Evolutionary conservation across 2,329 filamentous ascomycete species (phyloP).

Genomic region (Taxawa tesnikishii): DNA sequence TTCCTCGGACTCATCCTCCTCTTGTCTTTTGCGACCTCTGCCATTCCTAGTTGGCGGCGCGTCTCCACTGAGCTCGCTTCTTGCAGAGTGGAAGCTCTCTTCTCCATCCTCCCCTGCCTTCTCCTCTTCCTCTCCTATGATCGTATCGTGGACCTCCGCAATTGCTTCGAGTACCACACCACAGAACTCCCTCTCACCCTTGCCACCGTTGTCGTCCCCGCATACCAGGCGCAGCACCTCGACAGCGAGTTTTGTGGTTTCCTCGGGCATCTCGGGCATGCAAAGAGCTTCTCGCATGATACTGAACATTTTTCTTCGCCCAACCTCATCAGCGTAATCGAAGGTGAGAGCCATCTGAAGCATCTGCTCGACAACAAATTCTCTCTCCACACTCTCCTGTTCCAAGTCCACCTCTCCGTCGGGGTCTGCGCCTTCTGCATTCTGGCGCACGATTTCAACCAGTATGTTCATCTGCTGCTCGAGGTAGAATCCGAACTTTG

Average conservation of each 20-base stretch:
- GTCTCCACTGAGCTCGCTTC: slow-evolving; percentile 69
- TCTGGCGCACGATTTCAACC: slow-evolving; percentile 49
- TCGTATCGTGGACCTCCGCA: slow-evolving; percentile 91
- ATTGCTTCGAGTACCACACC: slow-evolving; percentile 84
- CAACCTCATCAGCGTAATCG: slow-evolving; percentile 96
- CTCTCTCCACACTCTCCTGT: slow-evolving; percentile 76
- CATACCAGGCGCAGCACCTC: slow-evolving; percentile 76
- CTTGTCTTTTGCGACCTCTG: slow-evolving; percentile 33
- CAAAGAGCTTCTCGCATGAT: slow-evolving; percentile 77
- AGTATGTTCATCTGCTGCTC: slow-evolving; percentile 65
- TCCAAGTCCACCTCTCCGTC: slow-evolving; percentile 54
- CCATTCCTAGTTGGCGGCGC: slow-evolving; percentile 30
- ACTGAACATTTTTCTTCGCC: slow-evolving; percentile 89
- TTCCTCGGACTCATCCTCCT: slow-evolving; percentile 53
- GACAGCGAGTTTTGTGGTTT: slow-evolving; percentile 78
- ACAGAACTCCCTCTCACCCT: slow-evolving; percentile 72
- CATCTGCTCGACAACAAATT: slow-evolving; percentile 92
- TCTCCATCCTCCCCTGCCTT: slow-evolving; percentile 36
- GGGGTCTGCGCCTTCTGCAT: slow-evolving; percentile 33
- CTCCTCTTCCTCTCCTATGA: slow-evolving; percentile 53
- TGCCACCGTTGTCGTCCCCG: slow-evolving; percentile 54
- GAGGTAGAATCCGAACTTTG: slow-evolving; percentile 75
- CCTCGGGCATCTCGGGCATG: slow-evolving; percentile 77
- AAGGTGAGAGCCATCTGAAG: slow-evolving; percentile 83
- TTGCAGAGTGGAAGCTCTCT: slow-evolving; percentile 88